Evolutionary conservation across 345 rosid genomes (phyloP), one percentile per base, ranked within the genome.

Genomic region (Salix koriyanagi): DNA sequence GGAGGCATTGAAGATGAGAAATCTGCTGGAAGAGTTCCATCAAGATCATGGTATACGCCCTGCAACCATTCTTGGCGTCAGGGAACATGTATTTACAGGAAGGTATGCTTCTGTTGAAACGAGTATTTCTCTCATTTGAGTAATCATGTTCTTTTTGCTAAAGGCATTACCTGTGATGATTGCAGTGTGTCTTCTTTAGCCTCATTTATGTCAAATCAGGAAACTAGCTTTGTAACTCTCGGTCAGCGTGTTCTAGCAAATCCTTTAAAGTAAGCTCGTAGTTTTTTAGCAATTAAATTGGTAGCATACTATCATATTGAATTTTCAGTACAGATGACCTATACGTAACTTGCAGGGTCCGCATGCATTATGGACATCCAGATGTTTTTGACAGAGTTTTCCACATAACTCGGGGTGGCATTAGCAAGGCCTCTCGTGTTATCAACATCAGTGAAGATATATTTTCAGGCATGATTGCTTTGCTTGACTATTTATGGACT

Each of bases 281-380:
- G 77, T 76, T 70, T 34, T 66, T 34, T 37, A 56, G 66, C 25
- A 44, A 62, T 11, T 36, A 4, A 32, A 64, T 76, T 67, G 11
- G 41, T 41, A 73, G 71, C 67, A 62, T 74, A 56, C 19, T 67
- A 65, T 70, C 54, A 74, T 6, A 32, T 65, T 68, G 69, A 60
- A 42, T 74, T 46, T 15, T 66, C 50, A 19, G 32, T 39, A 46
- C 44, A 50, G 39, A 44, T 79, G 67, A 70, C 5, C 42, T 36
- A 41, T 77, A 7, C 61, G 16, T 76, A 26, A 75, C 72, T 6
- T 75, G 72, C 83, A 95, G 99, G 90, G 93, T 93, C 70, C 99
- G 99, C 30, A 89, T 95, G 98, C 97, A 93, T 86, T 95, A 95
- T 88, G 99, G 99, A 77, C 99, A 95, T 87, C 99, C 99, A 60